Evolutionary conservation across 2,329 filamentous ascomycete genomes (phyloP), one percentile per base, ranked within the genome.

Genomic region (Ceratocystis smalleyi): DNA sequence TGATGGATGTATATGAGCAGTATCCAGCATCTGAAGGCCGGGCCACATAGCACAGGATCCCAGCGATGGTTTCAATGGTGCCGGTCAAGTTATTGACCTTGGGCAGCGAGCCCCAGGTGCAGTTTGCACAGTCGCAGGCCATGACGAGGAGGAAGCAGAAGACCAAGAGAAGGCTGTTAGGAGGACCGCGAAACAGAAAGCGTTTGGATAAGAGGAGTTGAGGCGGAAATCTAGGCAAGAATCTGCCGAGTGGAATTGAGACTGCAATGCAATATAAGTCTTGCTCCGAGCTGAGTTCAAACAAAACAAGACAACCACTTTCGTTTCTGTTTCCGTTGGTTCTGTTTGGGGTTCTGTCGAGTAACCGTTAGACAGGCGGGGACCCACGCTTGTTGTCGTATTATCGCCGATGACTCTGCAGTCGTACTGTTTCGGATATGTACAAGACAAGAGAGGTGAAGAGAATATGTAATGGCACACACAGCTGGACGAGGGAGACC

Each of bases 1-100:
- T 47, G 43, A 22, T n/a, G 15, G 64, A 15, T 12, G 51, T 43
- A 51, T 27, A 45, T 47, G 22, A n/a, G 22, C 49, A 24, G 12
- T 61, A 60, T 19, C 62, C 64, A 5, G 63, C 68, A 32, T 67
- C 62, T 17, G 63, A 54, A 6, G 69, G 69, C 22, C 66, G 66
- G 24, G 69, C 68, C 60, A 71, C 68, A 59, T 71, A 71, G 8
- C 69, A 70, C 35, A 66, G 67, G 43, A 70, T 66, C 22, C 68
- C 69, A 63, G 68, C 64, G 61, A 71, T 65, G 45, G 67, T 69
- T 60, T 68, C 67, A n/a, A 68, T 68, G 30, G 66, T 67, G 59
- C 70, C 70, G 32, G 67, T 67, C 59, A 64, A 62, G 12, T 67
- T 61, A 12, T 66, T 62, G 61, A 68, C 65, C 43, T 67, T 63